Evolutionary conservation across 768 basidiomycete species (phyloP).

Genomic region (Tricholoma saponaceum): DNA sequence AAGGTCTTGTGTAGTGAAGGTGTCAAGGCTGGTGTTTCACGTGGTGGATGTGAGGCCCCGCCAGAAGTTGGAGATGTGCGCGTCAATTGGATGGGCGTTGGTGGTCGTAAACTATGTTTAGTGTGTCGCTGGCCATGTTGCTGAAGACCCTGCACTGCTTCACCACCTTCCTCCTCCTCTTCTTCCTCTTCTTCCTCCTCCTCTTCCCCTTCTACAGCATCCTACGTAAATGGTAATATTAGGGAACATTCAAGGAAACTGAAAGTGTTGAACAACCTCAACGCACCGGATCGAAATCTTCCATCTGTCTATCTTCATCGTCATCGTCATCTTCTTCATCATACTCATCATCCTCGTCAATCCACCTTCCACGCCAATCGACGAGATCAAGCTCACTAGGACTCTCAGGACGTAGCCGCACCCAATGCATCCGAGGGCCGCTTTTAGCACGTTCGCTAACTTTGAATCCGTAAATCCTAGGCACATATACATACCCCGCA

Average conservation of each 20-base stretch:
- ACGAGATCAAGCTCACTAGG: slow-evolving; percentile 80
- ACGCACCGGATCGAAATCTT: slow-evolving; percentile 81
- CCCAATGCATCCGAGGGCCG: slow-evolving; percentile 97
- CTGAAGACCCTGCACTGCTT: slow-evolving; percentile 29
- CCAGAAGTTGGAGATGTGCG: slow-evolving; percentile 50
- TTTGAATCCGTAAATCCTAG: slow-evolving; percentile 96
- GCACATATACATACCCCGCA: slow-evolving; percentile 81
- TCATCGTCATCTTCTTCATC: slow-evolving; percentile 65
- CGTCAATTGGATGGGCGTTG: slow-evolving; percentile 40
- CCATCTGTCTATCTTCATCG: slow-evolving; percentile 75
- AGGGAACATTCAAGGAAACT: slow-evolving; percentile 5
- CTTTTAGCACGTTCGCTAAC: slow-evolving; percentile 93
- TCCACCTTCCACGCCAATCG: slow-evolving; percentile 90
- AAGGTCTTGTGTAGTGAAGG: slow-evolving; percentile 23
- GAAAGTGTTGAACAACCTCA: slow-evolving; percentile 11
- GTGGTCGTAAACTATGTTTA: slow-evolving; percentile 23
- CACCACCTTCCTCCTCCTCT: slow-evolving; percentile 58
- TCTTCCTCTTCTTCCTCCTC: slow-evolving; percentile 47
- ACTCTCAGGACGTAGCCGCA: slow-evolving; percentile 80
- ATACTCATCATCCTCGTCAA: slow-evolving; percentile 56
- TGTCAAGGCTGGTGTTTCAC: slow-evolving; percentile 29
- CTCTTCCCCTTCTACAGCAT: slow-evolving; percentile 36
- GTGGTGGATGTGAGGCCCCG: slow-evolving; percentile 42
- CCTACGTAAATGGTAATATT: slow-evolving; percentile 28
- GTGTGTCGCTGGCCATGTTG: slow-evolving; percentile 28